A percentile compares a stretch with the other conserved stretches of the same genome.
Evolutionary conservation across 345 rosid genomes (phyloP).

Genomic region (Carallia brachiata): DNA sequence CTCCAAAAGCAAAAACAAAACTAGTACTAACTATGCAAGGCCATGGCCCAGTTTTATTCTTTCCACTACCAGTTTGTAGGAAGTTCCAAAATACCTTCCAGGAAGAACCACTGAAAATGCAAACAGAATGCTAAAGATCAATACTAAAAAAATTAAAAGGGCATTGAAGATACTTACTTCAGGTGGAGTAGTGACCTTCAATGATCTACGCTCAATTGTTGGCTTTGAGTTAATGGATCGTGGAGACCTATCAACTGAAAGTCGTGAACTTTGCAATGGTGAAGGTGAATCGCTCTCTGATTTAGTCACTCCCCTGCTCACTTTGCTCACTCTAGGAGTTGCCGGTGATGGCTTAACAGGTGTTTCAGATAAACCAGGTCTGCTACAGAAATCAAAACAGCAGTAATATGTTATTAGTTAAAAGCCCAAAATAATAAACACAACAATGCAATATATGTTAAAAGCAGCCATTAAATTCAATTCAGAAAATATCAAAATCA

Average conservation of each 20-base stretch:
- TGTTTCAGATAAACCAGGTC: constrained; percentile 74
- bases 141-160: background rate
- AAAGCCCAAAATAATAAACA: constrained; percentile 9
- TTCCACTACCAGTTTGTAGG: background rate
- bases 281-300: constrained; percentile 61
- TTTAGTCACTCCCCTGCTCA: constrained; percentile 40
- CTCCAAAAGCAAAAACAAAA: too few species aligned
- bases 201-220: constrained; percentile 56
- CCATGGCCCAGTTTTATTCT: background rate
- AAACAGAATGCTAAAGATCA: background rate
- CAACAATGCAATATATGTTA: constrained; percentile 9
- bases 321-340: constrained; percentile 61
- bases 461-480: background rate
- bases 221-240: constrained; percentile 64
- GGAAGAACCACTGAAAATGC: constrained; percentile 7
- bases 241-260: constrained; percentile 69
- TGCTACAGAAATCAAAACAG: constrained; percentile 31
- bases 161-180: constrained; percentile 50
- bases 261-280: constrained; percentile 56
- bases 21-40: too few species aligned
- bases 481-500: constrained; percentile 2
- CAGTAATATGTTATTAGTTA: constrained; percentile 6
- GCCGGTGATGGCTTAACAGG: constrained; percentile 60
- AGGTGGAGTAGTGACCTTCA: constrained; percentile 60
- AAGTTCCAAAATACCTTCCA: background rate